Evolutionary conservation across 2,329 filamentous ascomycete species (phyloP).

Genomic region (Rhynchosporium agropyri): DNA sequence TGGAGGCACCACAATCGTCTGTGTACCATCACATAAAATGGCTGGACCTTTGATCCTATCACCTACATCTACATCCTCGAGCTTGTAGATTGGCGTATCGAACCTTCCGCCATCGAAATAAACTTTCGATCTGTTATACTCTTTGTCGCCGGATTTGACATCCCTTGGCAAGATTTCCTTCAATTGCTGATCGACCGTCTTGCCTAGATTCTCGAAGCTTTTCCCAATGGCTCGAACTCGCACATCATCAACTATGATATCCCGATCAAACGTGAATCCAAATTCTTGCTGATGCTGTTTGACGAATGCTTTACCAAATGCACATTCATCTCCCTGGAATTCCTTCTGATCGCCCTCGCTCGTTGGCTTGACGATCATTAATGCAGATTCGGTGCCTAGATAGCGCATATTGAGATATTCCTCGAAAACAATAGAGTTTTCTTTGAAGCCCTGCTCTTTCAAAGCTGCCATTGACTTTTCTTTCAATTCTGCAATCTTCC

Average conservation of each 20-base stretch:
- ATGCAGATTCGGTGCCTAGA: constrained; percentile 83
- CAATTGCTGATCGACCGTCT: constrained; percentile 83
- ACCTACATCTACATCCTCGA: constrained; percentile 73
- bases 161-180: constrained; percentile 64
- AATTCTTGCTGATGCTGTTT: constrained; percentile 91
- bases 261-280: constrained; percentile 84
- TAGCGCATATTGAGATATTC: constrained; percentile 96
- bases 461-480: constrained; percentile 70
- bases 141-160: constrained; percentile 51
- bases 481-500: constrained; percentile 79
- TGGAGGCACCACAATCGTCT: constrained; percentile 90
- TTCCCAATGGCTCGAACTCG: constrained; percentile 87
- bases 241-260: constrained; percentile 90
- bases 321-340: constrained; percentile 72
- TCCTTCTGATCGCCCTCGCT: constrained; percentile 61
- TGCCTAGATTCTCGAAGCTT: constrained; percentile 77
- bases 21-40: constrained; percentile 83
- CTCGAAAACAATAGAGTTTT: constrained; percentile 77
- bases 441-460: constrained; percentile 76
- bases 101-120: constrained; percentile 83
- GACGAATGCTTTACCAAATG: constrained; percentile 82
- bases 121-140: constrained; percentile 68
- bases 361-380: constrained; percentile 82
- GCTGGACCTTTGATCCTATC: constrained; percentile 78
- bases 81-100: constrained; percentile 80